These are phyloP conservation scores for Colletotrichum phormii DNA, from an alignment of 2,329 filamentous ascomycete species.

Conservation along the genomic window DNA sequence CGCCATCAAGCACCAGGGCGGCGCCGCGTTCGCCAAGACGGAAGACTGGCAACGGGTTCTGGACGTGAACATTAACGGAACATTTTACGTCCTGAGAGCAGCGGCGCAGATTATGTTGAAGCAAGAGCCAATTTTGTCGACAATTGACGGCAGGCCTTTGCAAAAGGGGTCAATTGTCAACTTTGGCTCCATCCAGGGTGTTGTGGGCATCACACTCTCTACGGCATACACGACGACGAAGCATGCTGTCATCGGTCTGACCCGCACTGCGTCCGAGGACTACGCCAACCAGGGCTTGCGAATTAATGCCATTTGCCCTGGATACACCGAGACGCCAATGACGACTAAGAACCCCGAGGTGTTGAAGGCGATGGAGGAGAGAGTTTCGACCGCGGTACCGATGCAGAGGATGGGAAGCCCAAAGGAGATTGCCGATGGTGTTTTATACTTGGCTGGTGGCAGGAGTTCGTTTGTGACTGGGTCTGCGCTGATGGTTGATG, in stretches of 20 bases:
- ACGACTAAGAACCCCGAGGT: constrained; percentile 43
- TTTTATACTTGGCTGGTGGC: constrained; percentile 41
- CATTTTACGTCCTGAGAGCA: not conserved
- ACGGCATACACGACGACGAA: constrained; percentile 32
- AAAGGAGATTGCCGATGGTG: constrained; percentile 45
- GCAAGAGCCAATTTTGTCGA: constrained; percentile 52
- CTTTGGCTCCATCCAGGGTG: constrained; percentile 28
- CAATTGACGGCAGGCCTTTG: constrained; percentile 42
- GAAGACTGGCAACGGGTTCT: constrained; percentile 54
- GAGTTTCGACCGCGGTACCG: constrained; percentile 39
- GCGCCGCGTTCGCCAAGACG: constrained; percentile 48
- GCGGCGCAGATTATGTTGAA: constrained; percentile 46
- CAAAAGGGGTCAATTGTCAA: constrained; percentile 35
- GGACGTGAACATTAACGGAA: constrained; percentile 38
- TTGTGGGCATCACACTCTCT: constrained; percentile 26
- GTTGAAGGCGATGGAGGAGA: constrained; percentile 43
- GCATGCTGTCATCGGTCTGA: constrained; percentile 22
- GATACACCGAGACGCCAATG: constrained; percentile 46
- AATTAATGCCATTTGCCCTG: constrained; percentile 50
- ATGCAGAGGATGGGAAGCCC: constrained; percentile 44
- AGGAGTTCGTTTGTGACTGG: constrained; percentile 27
- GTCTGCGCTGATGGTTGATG: constrained; percentile 33
- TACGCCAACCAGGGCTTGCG: constrained; percentile 53
- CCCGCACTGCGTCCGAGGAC: constrained; percentile 49
- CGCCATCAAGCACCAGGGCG: constrained; percentile 50